phyloP scores from a whole-genome alignment of 169 alveolate species.

The Eimeria praecox region DNA sequence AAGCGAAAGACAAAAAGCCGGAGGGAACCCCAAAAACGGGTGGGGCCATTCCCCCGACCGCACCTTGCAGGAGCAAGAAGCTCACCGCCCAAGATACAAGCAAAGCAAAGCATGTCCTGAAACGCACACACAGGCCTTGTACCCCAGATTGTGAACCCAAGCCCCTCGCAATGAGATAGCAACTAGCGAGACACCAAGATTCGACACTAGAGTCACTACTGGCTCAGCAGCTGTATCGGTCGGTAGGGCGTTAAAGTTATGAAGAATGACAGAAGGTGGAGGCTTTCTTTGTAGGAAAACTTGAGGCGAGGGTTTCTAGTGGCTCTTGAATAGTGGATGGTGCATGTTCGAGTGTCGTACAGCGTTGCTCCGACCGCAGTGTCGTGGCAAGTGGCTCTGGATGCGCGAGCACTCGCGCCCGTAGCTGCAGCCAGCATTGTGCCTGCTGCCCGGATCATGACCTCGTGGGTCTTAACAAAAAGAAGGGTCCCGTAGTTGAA shows the following conservation, averaged over 20 bases:
- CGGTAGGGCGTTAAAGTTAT: neutral
- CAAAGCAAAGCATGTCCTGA: slow-evolving; percentile 39
- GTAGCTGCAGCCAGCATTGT: slow-evolving; percentile 43
- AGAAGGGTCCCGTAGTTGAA: slow-evolving; percentile 66
- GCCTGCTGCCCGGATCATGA: slow-evolving; percentile 44
- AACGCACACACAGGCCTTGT: neutral
- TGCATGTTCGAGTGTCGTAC: slow-evolving; percentile 8
- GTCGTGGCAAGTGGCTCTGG: slow-evolving; percentile 73
- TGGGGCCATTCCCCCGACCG: slow-evolving; percentile 56
- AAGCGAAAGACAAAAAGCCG: slow-evolving; percentile 4
- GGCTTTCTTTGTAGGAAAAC: neutral
- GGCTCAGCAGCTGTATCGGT: neutral
- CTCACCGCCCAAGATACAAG: slow-evolving; percentile 55
- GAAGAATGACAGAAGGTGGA: neutral
- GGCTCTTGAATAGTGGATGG: neutral
- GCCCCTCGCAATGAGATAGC: neutral
- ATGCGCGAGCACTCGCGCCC: slow-evolving; percentile 29
- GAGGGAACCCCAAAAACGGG: slow-evolving; percentile 60
- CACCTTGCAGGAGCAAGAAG: slow-evolving; percentile 31
- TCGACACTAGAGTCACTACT: neutral
- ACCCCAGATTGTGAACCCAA: neutral
- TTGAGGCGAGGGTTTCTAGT: neutral
- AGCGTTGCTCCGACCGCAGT: slow-evolving; percentile 54
- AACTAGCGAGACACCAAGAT: neutral
- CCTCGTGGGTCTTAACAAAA: slow-evolving; percentile 57